Conservation (phyloP, 202 grass and related monocot species). For the Saccharum hybrid region DNA sequence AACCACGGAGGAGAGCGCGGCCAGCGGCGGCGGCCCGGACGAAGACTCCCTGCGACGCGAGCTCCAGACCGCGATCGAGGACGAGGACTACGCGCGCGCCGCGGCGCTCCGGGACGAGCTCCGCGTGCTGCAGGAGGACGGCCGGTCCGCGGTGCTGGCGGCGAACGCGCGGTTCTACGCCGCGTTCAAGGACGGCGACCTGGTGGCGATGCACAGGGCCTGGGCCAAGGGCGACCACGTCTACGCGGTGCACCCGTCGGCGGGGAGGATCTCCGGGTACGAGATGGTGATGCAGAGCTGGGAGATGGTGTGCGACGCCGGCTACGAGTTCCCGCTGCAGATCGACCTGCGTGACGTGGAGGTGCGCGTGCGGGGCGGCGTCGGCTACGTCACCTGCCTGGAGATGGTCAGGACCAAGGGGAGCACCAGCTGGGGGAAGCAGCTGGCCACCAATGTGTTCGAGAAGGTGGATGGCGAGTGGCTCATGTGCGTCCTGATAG, state of each 20-base stretch:
- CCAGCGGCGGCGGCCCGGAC: background rate
- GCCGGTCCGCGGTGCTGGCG: constrained; percentile 54
- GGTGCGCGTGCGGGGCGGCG: constrained; percentile 68
- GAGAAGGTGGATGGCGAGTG: constrained; percentile 76
- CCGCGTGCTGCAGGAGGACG: constrained; percentile 65
- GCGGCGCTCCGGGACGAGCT: constrained; percentile 69
- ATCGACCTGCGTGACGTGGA: constrained; percentile 83
- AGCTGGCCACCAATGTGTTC: constrained; percentile 80
- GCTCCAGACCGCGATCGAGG: constrained; percentile 63
- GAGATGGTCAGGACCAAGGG: constrained; percentile 82
- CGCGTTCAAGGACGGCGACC: constrained; percentile 80
- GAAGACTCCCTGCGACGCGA: constrained; percentile 61
- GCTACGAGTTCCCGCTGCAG: constrained; percentile 80
- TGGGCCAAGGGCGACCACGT: constrained; percentile 89
- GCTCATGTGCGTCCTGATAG: constrained; percentile 83
- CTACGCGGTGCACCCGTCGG: constrained; percentile 75
- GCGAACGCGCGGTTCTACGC: constrained; percentile 73
- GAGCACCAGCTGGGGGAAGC: constrained; percentile 77
- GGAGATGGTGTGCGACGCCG: constrained; percentile 81
- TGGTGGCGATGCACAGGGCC: constrained; percentile 58
- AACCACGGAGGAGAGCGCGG: constrained; percentile 36
- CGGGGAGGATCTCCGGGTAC: constrained; percentile 64
- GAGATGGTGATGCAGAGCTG: constrained; percentile 89
- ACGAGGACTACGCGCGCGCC: constrained; percentile 76
- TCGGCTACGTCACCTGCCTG: constrained; percentile 80